Evolutionary conservation across 371 early-diverging fungal species (phyloP).

Genomic region (Mortierella sp.): DNA sequence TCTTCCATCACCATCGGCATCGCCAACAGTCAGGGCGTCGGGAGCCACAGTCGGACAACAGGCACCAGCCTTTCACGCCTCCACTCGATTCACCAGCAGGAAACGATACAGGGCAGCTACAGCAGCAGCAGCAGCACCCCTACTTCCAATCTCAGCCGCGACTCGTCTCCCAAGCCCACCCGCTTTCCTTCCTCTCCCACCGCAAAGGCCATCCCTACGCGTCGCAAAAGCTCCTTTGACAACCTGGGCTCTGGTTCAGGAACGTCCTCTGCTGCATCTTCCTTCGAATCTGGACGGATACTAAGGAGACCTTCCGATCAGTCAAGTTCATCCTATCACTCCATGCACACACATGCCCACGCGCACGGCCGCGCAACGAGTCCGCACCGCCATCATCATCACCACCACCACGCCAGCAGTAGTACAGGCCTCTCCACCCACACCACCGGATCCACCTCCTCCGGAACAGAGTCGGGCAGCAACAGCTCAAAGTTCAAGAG

Average conservation of each 20-base stretch:
- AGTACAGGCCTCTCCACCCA: slow-evolving; percentile 6
- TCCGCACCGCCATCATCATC: slow-evolving; percentile 22
- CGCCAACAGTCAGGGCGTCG: slow-evolving; percentile 48
- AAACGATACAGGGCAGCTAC: slow-evolving; percentile 19
- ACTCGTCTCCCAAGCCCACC: slow-evolving; percentile 41
- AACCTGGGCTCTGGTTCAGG: slow-evolving; percentile 48
- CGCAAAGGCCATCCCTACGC: slow-evolving; percentile 36
- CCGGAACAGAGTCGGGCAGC: slow-evolving; percentile 24
- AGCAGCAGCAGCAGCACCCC: slow-evolving; percentile 21
- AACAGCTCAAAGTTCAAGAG: slow-evolving; percentile 51
- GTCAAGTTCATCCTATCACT: slow-evolving; percentile 41
- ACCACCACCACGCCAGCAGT: slow-evolving; percentile 24
- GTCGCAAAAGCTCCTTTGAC: slow-evolving; percentile 47
- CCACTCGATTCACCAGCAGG: slow-evolving; percentile 45
- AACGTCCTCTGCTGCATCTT: slow-evolving; percentile 47
- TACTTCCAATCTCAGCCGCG: slow-evolving; percentile 30
- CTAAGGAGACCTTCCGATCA: slow-evolving; percentile 47
- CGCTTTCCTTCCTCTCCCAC: slow-evolving; percentile 30
- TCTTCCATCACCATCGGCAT: slow-evolving; percentile 53
- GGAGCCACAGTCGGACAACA: slow-evolving; percentile 44
- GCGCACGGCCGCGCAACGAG: slow-evolving; percentile 11
- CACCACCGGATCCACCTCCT: slow-evolving; percentile 22
- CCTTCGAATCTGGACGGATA: slow-evolving; percentile 41
- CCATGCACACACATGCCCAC: slow-evolving; percentile 32
- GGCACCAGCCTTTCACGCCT: slow-evolving; percentile 45